phyloP scores from a whole-genome alignment of 768 basidiomycete species.

The Rhizopogon vulgaris region DNA sequence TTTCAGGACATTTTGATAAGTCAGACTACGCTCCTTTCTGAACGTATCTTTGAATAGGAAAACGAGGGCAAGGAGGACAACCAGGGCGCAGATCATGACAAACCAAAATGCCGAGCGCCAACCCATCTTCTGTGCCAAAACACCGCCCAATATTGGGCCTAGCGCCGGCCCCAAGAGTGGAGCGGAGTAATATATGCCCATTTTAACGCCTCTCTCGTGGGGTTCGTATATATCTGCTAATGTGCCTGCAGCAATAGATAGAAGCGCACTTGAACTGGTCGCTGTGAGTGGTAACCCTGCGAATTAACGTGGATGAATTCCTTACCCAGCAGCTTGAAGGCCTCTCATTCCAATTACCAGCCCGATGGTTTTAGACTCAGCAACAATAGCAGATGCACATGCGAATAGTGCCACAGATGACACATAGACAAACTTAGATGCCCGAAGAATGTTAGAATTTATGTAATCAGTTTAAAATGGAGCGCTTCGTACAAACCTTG shows the following conservation, averaged over 20 bases:
- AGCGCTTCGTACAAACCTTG: slow-evolving; percentile 36
- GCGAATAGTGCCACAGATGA: slow-evolving; percentile 47
- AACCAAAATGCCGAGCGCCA: slow-evolving; percentile 87
- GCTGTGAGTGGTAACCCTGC: background rate
- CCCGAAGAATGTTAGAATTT: background rate
- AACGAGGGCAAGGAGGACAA: slow-evolving; percentile 46
- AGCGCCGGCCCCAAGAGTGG: slow-evolving; percentile 50
- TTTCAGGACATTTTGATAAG: slow-evolving; percentile 62
- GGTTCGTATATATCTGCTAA: slow-evolving; percentile 72
- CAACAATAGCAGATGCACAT: slow-evolving; percentile 53
- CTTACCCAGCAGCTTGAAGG: slow-evolving; percentile 58
- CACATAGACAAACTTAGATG: slow-evolving; percentile 47
- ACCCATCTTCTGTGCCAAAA: slow-evolving; percentile 50
- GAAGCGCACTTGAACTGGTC: slow-evolving; percentile 50
- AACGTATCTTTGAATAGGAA: slow-evolving; percentile 73
- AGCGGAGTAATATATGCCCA: slow-evolving; percentile 73
- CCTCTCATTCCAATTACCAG: slow-evolving; percentile 62
- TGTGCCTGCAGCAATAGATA: slow-evolving; percentile 65
- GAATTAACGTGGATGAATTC: background rate
- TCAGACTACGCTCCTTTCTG: slow-evolving; percentile 67
- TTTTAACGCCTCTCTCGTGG: slow-evolving; percentile 60
- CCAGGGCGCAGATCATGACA: slow-evolving; percentile 52
- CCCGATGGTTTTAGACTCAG: slow-evolving; percentile 46
- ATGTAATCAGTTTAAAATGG: background rate
- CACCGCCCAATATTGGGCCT: slow-evolving; percentile 42